Conservation (phyloP, 1,139 yeast species). For the Hanseniaspora gamundiae region DNA sequence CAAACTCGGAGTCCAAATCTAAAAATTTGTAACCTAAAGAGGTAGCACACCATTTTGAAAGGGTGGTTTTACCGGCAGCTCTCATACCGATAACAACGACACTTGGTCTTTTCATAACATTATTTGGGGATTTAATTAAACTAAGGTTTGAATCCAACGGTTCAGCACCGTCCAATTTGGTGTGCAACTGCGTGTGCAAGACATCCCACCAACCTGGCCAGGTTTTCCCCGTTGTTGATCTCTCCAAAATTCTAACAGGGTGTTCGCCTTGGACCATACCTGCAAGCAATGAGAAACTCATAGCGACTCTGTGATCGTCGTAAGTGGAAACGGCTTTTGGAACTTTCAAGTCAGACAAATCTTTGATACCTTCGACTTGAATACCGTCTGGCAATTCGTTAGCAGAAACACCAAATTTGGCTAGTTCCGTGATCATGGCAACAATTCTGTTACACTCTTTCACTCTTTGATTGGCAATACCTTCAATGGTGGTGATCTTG, state of each 20-base stretch:
- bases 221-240: constrained; percentile 90
- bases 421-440: constrained; percentile 84
- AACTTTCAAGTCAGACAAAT: constrained; percentile 32
- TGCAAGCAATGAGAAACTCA: constrained; percentile 87
- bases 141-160: constrained; percentile 10
- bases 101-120: constrained; percentile 31
- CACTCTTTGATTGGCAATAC: constrained; percentile 96
- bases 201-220: constrained; percentile 99
- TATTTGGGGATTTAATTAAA: constrained; percentile 10
- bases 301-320: constrained; percentile 97
- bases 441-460: constrained; percentile 93
- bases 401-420: constrained; percentile 80
- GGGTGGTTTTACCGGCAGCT: constrained; percentile 91
- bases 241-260: constrained; percentile 68
- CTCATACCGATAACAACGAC: constrained; percentile 92
- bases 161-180: constrained; percentile 60
- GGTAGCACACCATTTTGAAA: constrained; percentile 70
- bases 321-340: constrained; percentile 60
- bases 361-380: constrained; percentile 58
- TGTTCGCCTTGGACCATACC: constrained; percentile 32
- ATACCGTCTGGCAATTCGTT: constrained; percentile 88
- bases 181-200: constrained; percentile 56
- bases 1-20: constrained; percentile 71
- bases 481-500: constrained; percentile 55
- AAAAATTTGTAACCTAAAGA: constrained; percentile 59